Evolutionary conservation across 768 basidiomycete species (phyloP), one percentile per base, ranked within the genome.

Genomic region (Pleurotus ostreatus): DNA sequence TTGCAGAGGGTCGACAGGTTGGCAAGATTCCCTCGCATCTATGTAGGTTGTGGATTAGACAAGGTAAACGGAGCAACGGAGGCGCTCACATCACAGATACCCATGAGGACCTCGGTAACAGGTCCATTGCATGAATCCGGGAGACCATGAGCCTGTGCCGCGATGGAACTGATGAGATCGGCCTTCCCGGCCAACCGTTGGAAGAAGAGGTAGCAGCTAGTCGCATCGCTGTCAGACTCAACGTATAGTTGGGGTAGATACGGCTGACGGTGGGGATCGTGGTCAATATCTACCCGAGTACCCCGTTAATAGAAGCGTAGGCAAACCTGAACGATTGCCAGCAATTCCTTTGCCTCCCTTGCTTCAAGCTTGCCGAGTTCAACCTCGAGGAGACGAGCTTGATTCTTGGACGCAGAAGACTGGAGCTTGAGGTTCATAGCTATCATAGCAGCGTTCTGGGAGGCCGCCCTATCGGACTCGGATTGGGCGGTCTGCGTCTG

Each of bases 361-460:
- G 92, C 90, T 65, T 98, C 94, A 54, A 97, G 78, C 60, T 83
- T 86, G 68, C 83, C 84, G 63, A 98, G 73, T 66, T 98, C 97
- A 15, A 95, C 79, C 58, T 98, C 96, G 56, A 98, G 89, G 12
- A 81, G 85, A 68, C 86, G 87, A 4, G 91, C 87, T 63, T 96
- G 95, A 60, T 91, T 90, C 79, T 96, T 97, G 26, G 88, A 79
- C 0, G 89, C 94, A 2, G 93, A 82, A 0, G 91, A 91, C 68
- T 98, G 96, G 4, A 99, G 79, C 68, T 92, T 97, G 69, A 97
- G 80, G 69, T 98, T 98, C 52, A 97, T 77, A 46, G 94, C 93
- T 80, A 98, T 86, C 78, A 98, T 88, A 2, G 91, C 89, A 2
- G 95, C 95, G 0, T 92, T 89, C 64, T 98, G 94, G 1, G 88